Base-by-base conservation (phyloP, 2,329 filamentous ascomycete species). In the Fusarium globosum region DNA sequence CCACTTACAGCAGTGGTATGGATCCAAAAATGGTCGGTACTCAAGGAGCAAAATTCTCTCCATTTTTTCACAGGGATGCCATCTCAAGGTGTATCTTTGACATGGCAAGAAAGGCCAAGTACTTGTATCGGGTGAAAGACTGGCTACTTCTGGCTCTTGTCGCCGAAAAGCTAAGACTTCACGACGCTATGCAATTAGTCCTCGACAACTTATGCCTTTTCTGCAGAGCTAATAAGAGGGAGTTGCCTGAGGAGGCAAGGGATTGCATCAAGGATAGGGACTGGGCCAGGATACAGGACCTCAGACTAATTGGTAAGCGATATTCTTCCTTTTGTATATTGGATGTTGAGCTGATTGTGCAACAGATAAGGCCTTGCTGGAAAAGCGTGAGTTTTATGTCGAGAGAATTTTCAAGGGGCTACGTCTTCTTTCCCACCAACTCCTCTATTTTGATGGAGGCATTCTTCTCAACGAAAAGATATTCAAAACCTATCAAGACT, bases 111-210 rank as follows among this genome's bases (percentile, higher is more conserved):
- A 9, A 48, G 20, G 43, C 49, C 6, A 56, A 38, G n/a, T 51
- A 52, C 4, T n/a, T 76, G 21, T 49, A 56, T 12, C 49, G 35
- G 15, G 61, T 76, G 1, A 13, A 53, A 9, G 55, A 71, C 28
- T 77, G 74, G 74, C 26, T 67, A 10, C 67, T 77, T 11, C 51
- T 77, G 18, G 65, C 62, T 20, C 26, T 71, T 4, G 65, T 76
- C 39, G 71, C 68, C 18, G 21, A 67, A 13, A 63, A 57, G 16
- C 65, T 76, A 14, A 14, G 35, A 12, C 55, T 74, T 21, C 10
- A 52, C 6, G 12, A 43, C 7, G 16, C 66, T 23, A 36, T 14
- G 26, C 14, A 30, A 9, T 26, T 58, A 15, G 6, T 65, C 43
- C 30, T 35, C 8, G 16, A 61, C 15, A 43, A 33, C 18, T 7